These are phyloP conservation scores for Mucor circinelloides DNA, from an alignment of 371 early-diverging fungal species.

Conservation along the genomic window DNA sequence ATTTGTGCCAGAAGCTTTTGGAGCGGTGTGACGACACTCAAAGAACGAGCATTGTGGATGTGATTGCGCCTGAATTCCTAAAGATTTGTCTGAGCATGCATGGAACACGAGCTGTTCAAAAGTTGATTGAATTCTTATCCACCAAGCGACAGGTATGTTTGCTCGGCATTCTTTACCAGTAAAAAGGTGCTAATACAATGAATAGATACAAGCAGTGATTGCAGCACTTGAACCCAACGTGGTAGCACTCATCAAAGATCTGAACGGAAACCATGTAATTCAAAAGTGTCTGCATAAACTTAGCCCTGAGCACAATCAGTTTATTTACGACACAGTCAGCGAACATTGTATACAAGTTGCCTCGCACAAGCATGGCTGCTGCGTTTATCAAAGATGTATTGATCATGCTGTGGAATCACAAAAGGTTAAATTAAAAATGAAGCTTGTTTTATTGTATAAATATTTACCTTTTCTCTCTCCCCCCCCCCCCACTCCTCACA, in stretches of 20 bases:
- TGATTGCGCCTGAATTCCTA: conserved; percentile 73
- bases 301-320: conserved; percentile 77
- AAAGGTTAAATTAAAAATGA: conserved; percentile 40
- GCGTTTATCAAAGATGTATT: conserved; percentile 96
- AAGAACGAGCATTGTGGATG: conserved; percentile 70
- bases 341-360: conserved; percentile 84
- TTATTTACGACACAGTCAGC: conserved; percentile 89
- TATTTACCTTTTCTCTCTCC: background rate
- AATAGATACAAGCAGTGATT: conserved; percentile 70
- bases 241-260: conserved; percentile 88
- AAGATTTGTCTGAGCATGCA: conserved; percentile 92
- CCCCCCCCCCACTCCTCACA: no score
- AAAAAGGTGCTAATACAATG: conserved; percentile 7
- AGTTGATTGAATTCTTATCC: conserved; percentile 85
- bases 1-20: conserved; percentile 87
- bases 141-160: conserved; percentile 64
- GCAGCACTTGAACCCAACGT: conserved; percentile 76
- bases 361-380: conserved; percentile 97
- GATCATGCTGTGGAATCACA: conserved; percentile 80
- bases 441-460: background rate
- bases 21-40: conserved; percentile 80
- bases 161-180: conserved; percentile 69
- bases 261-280: conserved; percentile 98
- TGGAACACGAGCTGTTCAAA: conserved; percentile 97
- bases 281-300: conserved; percentile 93